Conservation (phyloP, 257 asterid species). For the Cruciata laevipes region DNA sequence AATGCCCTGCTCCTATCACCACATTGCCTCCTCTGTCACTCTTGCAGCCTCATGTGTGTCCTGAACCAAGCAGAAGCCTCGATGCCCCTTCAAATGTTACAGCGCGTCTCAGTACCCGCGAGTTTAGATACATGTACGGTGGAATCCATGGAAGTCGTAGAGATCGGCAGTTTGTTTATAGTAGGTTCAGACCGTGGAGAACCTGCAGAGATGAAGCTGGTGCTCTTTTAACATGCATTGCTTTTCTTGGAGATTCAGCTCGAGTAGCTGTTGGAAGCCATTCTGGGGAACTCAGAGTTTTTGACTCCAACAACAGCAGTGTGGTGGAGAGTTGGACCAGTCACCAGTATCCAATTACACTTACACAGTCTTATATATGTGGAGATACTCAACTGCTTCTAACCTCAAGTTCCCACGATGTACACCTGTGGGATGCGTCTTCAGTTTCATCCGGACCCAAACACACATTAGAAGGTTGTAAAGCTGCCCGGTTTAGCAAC, state of each 20-base stretch:
- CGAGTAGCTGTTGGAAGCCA: conserved; percentile 80
- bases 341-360: conserved; percentile 80
- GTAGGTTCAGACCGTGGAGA: conserved; percentile 98
- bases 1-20: conserved; percentile 97
- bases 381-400: conserved; percentile 64
- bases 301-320: conserved; percentile 67
- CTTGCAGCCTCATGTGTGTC: conserved; percentile 93
- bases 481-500: conserved; percentile 80
- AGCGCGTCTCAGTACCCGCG: conserved; percentile 81
- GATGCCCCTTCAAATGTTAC: conserved; percentile 95
- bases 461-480: conserved; percentile 81
- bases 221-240: conserved; percentile 63
- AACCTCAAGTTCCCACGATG: conserved; percentile 81
- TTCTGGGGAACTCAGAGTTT: conserved; percentile 83
- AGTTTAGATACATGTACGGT: conserved; percentile 66
- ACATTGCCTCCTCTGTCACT: conserved; percentile 97
- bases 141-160: conserved; percentile 81
- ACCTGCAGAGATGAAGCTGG: conserved; percentile 77
- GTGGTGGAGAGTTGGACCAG: conserved; percentile 70
- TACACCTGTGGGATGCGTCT: conserved; percentile 82
- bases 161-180: conserved; percentile 88
- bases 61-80: conserved; percentile 83
- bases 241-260: conserved; percentile 84
- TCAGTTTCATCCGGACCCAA: conserved; percentile 74
- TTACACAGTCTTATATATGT: conserved; percentile 54